Evolutionary conservation across 768 basidiomycete species (phyloP), one percentile per base, ranked within the genome.

Genomic region (Phanerochaete carnosa): DNA sequence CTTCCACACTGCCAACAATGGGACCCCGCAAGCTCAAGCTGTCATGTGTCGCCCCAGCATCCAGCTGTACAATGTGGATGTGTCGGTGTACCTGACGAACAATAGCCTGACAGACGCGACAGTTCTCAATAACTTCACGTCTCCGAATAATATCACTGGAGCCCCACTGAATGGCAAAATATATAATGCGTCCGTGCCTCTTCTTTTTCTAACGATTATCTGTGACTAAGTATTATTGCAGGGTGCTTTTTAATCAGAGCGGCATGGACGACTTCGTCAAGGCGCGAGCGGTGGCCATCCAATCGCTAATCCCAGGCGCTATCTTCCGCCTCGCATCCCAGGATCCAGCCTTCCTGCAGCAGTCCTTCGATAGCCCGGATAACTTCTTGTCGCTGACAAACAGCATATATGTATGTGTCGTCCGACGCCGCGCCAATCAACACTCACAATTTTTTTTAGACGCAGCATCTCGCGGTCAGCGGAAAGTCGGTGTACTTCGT

Each of bases 401-500:
- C 8, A 64, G 47, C 1, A 72, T 87, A 47, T 87, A 88, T 69
- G 86, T 86, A 62, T 29, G 83, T 76, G 12, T 26, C 51, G 26
- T 11, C 2, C 19, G 4, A 43, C 39, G 19, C 4, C 45, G n/a
- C 15, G 19, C 47, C 62, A 52, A 55, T 39, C 11, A 26, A 16
- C 1, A 26, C 59, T 30, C 58, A 70, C 56, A 84, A 87, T 83
- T 80, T 0, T 80, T 77, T 58, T 79, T 88, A 83, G 89, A 85
- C 81, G 0, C 80, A 78, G 59, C 79, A 88, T 69, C 80, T 90
- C 13, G 74, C 87, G 3, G 61, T 86, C 3, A 73, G 79, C 8
- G 86, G 88, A 0, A 80, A 81, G 64, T 75, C 78, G 1, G 77
- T 82, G n/a, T 90, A 86, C 66, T 90, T 89, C 64, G 68, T 85